These are phyloP conservation scores for Pseudopithomyces chartarum DNA, from an alignment of 2,329 filamentous ascomycete species.

Conservation along the genomic window DNA sequence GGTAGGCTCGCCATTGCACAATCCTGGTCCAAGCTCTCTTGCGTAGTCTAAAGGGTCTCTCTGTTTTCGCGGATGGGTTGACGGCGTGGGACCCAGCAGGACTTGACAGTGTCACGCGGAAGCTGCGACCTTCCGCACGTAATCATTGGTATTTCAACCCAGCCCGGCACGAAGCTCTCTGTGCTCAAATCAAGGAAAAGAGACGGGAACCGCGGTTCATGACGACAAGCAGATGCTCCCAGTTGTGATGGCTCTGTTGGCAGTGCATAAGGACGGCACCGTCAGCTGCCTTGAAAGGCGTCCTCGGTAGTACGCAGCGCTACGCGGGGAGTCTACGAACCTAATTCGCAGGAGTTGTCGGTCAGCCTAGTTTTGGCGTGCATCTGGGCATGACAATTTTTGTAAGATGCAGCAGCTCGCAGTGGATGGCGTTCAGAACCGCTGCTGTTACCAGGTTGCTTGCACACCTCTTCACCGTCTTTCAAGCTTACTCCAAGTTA, in stretches of 20 bases:
- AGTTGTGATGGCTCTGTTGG: conserved; percentile 9
- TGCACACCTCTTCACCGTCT: neutral
- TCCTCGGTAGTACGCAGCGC: conserved; percentile 3
- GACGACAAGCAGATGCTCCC: neutral
- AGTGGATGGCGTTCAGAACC: neutral
- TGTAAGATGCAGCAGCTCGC: neutral
- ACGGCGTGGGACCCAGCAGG: conserved; percentile 7
- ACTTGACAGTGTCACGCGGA: conserved; percentile 10
- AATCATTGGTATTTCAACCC: conserved; percentile 7
- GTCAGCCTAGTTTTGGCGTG: conserved; percentile 2
- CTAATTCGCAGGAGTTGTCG: conserved; percentile 2
- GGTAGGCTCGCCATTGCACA: neutral
- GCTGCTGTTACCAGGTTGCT: conserved; percentile 8
- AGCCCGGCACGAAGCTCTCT: conserved; percentile 10
- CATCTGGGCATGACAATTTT: conserved; percentile 3
- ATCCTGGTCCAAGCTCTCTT: neutral
- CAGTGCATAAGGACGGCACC: conserved; percentile 11
- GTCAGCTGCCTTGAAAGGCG: neutral
- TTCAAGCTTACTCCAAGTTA: conserved; percentile 10
- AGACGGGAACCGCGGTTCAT: conserved; percentile 2
- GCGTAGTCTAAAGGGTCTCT: neutral
- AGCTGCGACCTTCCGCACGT: conserved; percentile 4
- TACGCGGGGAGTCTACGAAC: neutral
- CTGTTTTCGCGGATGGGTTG: conserved; percentile 1
- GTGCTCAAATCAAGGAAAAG: neutral